Evolutionary conservation across 2,329 filamentous ascomycete genomes (phyloP).

Genomic region (Akanthomyces lecanii): DNA sequence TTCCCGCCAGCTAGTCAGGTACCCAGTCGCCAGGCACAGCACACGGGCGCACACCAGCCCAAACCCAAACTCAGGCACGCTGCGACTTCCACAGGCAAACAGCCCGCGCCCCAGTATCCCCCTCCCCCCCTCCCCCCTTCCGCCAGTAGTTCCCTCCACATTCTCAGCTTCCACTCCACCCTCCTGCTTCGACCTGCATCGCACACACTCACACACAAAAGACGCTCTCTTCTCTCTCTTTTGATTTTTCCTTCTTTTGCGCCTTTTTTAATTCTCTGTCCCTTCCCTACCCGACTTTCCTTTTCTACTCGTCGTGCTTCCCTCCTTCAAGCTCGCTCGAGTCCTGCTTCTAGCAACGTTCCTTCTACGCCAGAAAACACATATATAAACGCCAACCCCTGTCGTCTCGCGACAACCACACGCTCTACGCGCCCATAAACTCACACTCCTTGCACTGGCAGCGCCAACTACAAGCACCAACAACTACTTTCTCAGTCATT

Average conservation of each 20-base stretch:
- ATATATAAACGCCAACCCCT: neutral
- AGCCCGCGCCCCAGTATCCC: neutral
- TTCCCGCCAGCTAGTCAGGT: constrained; percentile 4
- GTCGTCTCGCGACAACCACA: constrained; percentile 1
- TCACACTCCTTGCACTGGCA: constrained; percentile 11
- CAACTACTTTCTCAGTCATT: constrained; percentile 19
- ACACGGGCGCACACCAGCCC: too few species aligned
- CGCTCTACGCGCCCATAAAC: neutral
- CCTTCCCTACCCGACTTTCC: constrained; percentile 14
- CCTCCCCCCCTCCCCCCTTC: neutral
- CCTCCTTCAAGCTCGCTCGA: neutral
- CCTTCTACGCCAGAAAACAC: neutral
- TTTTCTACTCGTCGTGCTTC: neutral
- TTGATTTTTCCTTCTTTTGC: constrained; percentile 16
- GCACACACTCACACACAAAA: neutral
- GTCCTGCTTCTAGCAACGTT: neutral
- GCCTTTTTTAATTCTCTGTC: constrained; percentile 15
- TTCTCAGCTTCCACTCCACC: constrained; percentile 9
- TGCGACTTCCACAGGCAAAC: neutral
- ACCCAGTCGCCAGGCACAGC: neutral
- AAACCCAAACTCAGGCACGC: neutral
- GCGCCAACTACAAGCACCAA: constrained; percentile 19
- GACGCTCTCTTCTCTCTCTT: constrained; percentile 13
- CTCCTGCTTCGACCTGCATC: constrained; percentile 2
- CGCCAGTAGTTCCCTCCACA: neutral